Conservation (phyloP, 345 rosid genomes). For the Salix brachista region DNA sequence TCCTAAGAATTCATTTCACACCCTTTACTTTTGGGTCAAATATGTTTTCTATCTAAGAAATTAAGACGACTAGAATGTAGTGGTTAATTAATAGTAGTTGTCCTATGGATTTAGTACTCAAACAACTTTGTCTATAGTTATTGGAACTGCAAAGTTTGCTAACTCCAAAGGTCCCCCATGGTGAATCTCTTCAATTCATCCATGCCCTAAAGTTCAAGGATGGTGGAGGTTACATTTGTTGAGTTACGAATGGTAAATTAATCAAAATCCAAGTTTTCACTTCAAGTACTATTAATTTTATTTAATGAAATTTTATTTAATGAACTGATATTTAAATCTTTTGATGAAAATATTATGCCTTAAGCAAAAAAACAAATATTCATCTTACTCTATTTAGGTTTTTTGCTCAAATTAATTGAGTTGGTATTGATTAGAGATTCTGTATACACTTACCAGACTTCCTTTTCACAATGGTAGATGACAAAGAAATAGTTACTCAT, state of each 20-base stretch:
- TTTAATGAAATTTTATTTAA: too few species aligned
- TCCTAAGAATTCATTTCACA: neutral
- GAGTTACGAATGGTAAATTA: neutral
- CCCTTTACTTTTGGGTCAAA: conserved; percentile 1
- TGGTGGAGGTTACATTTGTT: neutral
- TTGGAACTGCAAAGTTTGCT: neutral
- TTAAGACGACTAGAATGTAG: neutral
- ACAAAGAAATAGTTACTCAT: too few species aligned
- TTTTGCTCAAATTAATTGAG: too few species aligned
- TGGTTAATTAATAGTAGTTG: neutral
- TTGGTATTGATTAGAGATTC: too few species aligned
- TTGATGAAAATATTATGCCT: too few species aligned
- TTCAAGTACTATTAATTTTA: too few species aligned
- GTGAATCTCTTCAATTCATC: neutral
- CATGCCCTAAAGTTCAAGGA: neutral
- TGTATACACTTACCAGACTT: too few species aligned
- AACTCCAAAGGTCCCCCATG: neutral
- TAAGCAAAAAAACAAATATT: too few species aligned
- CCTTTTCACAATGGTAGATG: too few species aligned
- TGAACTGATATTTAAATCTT: too few species aligned
- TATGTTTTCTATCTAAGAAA: neutral
- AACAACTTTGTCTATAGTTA: neutral
- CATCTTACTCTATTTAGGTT: too few species aligned
- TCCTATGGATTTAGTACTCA: neutral
- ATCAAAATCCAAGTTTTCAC: too few species aligned